Percentiles rank a stretch among this genome's conserved stretches.
These are phyloP conservation scores for Neofusicoccum sp. DNA, from an alignment of 2,329 filamentous ascomycete genomes.

Conservation along the genomic window DNA sequence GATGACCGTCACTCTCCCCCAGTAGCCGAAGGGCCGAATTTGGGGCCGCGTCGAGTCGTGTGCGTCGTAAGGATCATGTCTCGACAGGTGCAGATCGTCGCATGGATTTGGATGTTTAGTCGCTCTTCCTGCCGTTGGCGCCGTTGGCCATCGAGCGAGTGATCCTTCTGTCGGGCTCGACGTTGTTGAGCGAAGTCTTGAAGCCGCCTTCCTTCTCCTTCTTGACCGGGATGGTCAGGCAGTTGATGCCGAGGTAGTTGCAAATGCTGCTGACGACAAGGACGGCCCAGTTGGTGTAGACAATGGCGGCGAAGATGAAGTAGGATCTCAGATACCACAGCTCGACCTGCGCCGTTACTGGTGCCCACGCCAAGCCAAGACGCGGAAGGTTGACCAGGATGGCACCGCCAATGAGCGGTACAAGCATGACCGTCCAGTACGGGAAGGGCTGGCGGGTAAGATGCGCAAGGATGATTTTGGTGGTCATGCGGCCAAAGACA, in stretches of 20 bases:
- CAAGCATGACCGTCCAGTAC: slow-evolving; percentile 91
- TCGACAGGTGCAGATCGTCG: not conserved
- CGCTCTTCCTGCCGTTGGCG: slow-evolving; percentile 8
- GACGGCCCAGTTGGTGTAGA: slow-evolving; percentile 91
- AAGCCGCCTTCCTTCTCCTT: slow-evolving; percentile 30
- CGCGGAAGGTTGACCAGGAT: slow-evolving; percentile 79
- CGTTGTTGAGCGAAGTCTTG: not conserved
- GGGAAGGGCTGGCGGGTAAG: slow-evolving; percentile 92
- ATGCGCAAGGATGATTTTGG: slow-evolving; percentile 97
- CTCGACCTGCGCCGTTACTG: slow-evolving; percentile 60
- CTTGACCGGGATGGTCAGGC: slow-evolving; percentile 72
- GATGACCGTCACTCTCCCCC: not conserved
- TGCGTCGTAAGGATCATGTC: not conserved
- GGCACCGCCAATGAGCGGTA: slow-evolving; percentile 83
- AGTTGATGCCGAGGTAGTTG: slow-evolving; percentile 89
- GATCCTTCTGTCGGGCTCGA: slow-evolving; percentile 11
- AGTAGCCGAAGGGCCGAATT: not conserved
- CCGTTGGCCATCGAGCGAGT: slow-evolving; percentile 20
- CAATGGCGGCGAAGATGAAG: slow-evolving; percentile 78
- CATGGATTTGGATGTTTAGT: not conserved
- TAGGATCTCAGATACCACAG: slow-evolving; percentile 82
- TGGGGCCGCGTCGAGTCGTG: not conserved
- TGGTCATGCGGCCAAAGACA: slow-evolving; percentile 97
- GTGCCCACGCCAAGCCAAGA: slow-evolving; percentile 55
- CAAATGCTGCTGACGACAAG: slow-evolving; percentile 91